Evolutionary conservation across 352 stramenopile species (phyloP).

Genomic region (Globisporangium barbulae): DNA sequence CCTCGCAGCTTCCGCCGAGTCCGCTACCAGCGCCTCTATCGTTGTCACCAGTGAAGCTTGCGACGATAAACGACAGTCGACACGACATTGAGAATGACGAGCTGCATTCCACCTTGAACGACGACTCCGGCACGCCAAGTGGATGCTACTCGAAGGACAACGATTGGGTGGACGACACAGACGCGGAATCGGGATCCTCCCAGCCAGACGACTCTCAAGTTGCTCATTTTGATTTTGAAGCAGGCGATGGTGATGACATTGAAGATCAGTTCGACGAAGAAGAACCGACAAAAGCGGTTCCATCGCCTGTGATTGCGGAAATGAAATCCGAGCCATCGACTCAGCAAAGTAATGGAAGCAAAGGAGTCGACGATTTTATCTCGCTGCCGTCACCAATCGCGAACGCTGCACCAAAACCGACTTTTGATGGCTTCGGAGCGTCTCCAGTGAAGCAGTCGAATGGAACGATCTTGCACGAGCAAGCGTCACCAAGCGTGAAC

Average conservation of each 20-base stretch:
- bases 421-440: constrained; percentile 16
- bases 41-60: background rate
- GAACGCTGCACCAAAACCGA: background rate
- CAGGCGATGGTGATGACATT: background rate
- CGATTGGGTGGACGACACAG: constrained; percentile 3
- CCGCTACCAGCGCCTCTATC: background rate
- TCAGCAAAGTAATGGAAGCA: background rate
- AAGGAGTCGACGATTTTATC: constrained; percentile 22
- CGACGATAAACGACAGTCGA: background rate
- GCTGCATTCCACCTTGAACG: background rate
- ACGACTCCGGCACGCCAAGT: background rate
- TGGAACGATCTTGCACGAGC: background rate
- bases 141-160: background rate
- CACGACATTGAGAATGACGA: background rate
- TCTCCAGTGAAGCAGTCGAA: background rate
- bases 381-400: constrained; percentile 43
- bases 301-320: background rate
- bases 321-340: background rate
- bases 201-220: constrained; percentile 2
- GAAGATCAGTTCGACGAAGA: background rate
- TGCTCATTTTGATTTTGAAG: background rate
- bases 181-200: constrained; percentile 2
- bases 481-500: background rate
- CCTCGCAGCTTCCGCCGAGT: background rate
- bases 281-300: background rate